Evolutionary conservation across 2,329 filamentous ascomycete genomes (phyloP), one percentile per base, ranked within the genome.

Genomic region (Cryphonectria nitschkei): DNA sequence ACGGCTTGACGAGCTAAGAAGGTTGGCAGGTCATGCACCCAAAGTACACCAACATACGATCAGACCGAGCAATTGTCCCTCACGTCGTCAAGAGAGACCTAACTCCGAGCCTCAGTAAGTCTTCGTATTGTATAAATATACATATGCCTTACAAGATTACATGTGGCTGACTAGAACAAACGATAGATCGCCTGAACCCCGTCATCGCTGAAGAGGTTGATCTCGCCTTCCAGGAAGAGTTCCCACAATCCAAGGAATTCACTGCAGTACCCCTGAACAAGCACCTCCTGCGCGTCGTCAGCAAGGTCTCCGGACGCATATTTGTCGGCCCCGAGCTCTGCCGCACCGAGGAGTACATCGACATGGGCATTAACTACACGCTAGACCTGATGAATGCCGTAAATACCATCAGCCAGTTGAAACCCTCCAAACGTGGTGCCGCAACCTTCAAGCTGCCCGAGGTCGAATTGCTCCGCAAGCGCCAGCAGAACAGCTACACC

Each of bases 281-380:
- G 13, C 79, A 77, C 11, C 75, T 87, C 6, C 78, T 85, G 2
- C 81, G 82, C 26, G 81, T 86, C 54, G 81, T 87, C 1, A 83
- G 82, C 65, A 82, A 81, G 71, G 80, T 83, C 0, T 85, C 83
- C 0, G 84, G 84, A 3, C 79, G 82, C 14, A 76, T 86, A 39
- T 86, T 86, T 67, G 79, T 86, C 39, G 85, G 84, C 6, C 76
- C 82, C 0, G 83, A 85, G 67, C 79, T 85, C 1, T 84, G 82
- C 73, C 82, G 81, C 43, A 75, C 79, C 3, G 82, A 84, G 54
- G 77, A 79, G 37, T 86, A 85, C 74, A 75, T 86, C 2, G 80
- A 85, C 54, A 79, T 81, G 6, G 80, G 82, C n/a, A 84, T 85
- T 70, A 82, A 83, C 74, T 86, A 84, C 75, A 85, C 84, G 9